Conservation (phyloP, 352 stramenopile genomes). For the Phytophthora uliginosa region DNA sequence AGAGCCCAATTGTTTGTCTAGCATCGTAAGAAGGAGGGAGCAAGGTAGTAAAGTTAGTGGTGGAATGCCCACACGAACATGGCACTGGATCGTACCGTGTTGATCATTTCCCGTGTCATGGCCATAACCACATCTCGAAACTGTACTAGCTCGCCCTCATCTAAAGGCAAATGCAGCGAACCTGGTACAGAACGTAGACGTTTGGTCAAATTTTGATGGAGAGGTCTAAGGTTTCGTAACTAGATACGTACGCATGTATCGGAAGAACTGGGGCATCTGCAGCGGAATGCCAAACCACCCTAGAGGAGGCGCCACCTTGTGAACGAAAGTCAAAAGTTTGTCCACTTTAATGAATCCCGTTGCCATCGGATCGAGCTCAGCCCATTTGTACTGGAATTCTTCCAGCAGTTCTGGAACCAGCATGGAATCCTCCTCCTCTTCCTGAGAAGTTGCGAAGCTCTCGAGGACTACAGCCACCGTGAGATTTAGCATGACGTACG, state of each 20-base stretch:
- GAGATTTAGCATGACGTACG: constrained; percentile 94
- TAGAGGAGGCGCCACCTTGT: constrained; percentile 76
- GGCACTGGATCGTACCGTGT: constrained; percentile 44
- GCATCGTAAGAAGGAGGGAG: not conserved
- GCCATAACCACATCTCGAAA: constrained; percentile 87
- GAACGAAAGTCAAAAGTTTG: constrained; percentile 74
- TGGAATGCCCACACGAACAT: not conserved
- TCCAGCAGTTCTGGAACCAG: constrained; percentile 87
- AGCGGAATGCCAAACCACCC: constrained; percentile 50
- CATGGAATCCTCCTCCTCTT: constrained; percentile 81
- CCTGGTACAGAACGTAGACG: constrained; percentile 22
- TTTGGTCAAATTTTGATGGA: not conserved
- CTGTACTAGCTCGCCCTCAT: constrained; percentile 78
- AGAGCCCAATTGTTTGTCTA: constrained; percentile 10
- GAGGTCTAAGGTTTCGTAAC: not conserved
- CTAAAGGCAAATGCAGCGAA: constrained; percentile 72
- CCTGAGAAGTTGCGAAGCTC: constrained; percentile 79
- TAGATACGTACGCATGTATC: constrained; percentile 52
- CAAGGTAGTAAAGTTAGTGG: not conserved
- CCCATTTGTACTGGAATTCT: constrained; percentile 89
- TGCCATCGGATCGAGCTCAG: constrained; percentile 84
- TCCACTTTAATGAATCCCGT: constrained; percentile 79
- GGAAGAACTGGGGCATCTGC: constrained; percentile 47
- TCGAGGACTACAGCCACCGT: constrained; percentile 95
- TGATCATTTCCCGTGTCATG: constrained; percentile 77